Evolutionary conservation across 2,329 filamentous ascomycete species (phyloP).

Genomic region (Nemania sp.): DNA sequence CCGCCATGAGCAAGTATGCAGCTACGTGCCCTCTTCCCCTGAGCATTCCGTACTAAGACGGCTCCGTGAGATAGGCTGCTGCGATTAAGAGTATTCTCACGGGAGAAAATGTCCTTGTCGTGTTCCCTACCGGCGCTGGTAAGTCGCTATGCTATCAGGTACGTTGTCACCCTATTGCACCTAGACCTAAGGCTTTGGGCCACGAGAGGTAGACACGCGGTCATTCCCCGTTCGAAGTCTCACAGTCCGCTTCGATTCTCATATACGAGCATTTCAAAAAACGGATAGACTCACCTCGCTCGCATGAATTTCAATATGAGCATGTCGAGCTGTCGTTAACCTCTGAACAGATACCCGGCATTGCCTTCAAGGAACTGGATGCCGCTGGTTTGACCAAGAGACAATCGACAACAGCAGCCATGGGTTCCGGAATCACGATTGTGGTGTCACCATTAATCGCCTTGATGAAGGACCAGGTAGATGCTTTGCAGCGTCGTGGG

Average conservation of each 20-base stretch:
- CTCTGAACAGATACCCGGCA: slow-evolving; percentile 47
- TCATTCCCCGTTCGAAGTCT: background rate
- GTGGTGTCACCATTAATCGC: slow-evolving; percentile 62
- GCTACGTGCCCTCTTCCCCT: background rate
- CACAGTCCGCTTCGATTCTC: too few species aligned
- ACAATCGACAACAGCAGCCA: slow-evolving; percentile 3
- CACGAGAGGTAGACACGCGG: background rate
- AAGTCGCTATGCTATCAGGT: slow-evolving; percentile 57
- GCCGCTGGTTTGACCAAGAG: slow-evolving; percentile 19
- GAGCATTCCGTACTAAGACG: background rate
- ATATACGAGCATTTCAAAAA: too few species aligned
- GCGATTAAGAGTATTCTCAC: slow-evolving; percentile 46
- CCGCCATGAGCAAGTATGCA: slow-evolving; percentile 48
- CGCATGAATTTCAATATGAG: too few species aligned
- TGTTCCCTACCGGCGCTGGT: slow-evolving; percentile 56
- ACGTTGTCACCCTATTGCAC: too few species aligned
- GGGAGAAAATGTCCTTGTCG: slow-evolving; percentile 48
- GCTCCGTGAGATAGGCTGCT: slow-evolving; percentile 32
- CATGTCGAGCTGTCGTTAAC: background rate
- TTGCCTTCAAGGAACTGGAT: slow-evolving; percentile 53
- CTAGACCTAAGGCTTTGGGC: background rate
- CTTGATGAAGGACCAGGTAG: slow-evolving; percentile 65
- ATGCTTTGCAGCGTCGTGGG: slow-evolving; percentile 53
- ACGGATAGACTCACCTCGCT: too few species aligned
- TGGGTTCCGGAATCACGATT: slow-evolving; percentile 55